These are phyloP conservation scores for Tympanopsis confertula DNA, from an alignment of 2,329 filamentous ascomycete species.

Conservation along the genomic window DNA sequence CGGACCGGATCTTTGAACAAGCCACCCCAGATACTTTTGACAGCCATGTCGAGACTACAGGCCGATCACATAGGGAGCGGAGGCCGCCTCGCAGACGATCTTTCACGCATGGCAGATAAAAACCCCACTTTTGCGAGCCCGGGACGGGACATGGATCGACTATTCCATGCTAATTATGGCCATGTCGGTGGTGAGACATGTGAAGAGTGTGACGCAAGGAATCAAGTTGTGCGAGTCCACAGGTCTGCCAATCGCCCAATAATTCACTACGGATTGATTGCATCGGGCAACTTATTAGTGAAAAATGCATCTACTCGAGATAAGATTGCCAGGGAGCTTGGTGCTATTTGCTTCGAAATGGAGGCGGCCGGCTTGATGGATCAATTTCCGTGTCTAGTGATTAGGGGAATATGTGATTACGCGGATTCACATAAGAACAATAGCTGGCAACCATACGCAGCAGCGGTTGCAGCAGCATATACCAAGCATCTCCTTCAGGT, in stretches of 20 bases:
- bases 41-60: neutral
- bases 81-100: neutral
- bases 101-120: neutral
- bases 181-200: neutral
- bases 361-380: neutral
- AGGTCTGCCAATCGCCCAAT: neutral
- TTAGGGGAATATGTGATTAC: neutral
- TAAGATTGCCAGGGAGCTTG: neutral
- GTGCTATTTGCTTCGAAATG: neutral
- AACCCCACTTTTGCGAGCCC: slow-evolving; percentile 1
- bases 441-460: neutral
- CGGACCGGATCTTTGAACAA: slow-evolving; percentile 1
- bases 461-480: neutral
- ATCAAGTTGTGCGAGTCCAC: neutral
- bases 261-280: neutral
- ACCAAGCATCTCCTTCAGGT: neutral
- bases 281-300: neutral
- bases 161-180: neutral
- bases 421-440: neutral
- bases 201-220: neutral
- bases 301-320: neutral
- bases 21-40: slow-evolving; percentile 2
- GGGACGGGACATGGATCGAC: neutral
- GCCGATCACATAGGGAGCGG: neutral
- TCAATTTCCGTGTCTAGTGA: neutral